These are phyloP conservation scores for Penicillium brasilianum DNA, from an alignment of 2,329 filamentous ascomycete species.

Conservation along the genomic window DNA sequence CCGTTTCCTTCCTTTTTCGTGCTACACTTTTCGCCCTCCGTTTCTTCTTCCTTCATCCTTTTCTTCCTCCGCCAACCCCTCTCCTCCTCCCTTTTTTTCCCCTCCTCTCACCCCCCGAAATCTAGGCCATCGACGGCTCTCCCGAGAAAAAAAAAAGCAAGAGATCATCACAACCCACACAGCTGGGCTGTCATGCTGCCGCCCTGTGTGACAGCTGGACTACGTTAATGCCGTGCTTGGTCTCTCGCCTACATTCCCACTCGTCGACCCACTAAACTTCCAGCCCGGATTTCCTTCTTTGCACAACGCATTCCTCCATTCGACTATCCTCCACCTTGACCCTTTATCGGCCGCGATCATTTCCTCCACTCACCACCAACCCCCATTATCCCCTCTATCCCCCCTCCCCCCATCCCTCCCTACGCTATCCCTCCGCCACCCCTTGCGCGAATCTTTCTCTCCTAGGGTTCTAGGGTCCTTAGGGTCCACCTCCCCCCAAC, in stretches of 20 bases:
- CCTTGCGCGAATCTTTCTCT: slow-evolving; percentile 41
- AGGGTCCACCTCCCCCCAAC: slow-evolving; percentile 28
- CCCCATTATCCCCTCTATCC: slow-evolving; percentile 4
- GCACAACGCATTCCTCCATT: slow-evolving; percentile 42
- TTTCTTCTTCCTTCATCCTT: slow-evolving; percentile 12
- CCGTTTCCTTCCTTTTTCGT: slow-evolving; percentile 19
- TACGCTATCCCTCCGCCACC: slow-evolving; percentile 26
- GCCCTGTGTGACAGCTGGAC: slow-evolving; percentile 45
- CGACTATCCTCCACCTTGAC: slow-evolving; percentile 19
- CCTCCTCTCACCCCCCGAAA: not conserved
- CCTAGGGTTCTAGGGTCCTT: slow-evolving; percentile 24
- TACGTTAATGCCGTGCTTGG: slow-evolving; percentile 44
- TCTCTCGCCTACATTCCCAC: slow-evolving; percentile 44
- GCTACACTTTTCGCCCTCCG: slow-evolving; percentile 10
- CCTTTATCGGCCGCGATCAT: slow-evolving; percentile 18
- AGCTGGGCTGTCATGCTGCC: slow-evolving; percentile 41
- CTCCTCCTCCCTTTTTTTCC: not conserved
- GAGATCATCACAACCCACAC: slow-evolving; percentile 4
- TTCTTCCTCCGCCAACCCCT: not conserved
- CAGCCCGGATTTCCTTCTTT: slow-evolving; percentile 30
- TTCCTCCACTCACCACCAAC: slow-evolving; percentile 22
- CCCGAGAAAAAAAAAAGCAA: slow-evolving; percentile 13
- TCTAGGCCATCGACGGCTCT: not conserved
- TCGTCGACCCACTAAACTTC: slow-evolving; percentile 41
- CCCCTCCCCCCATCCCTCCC: slow-evolving; percentile 2